phyloP scores from a whole-genome alignment of 768 basidiomycete genomes.

The Tulasnella sp. region DNA sequence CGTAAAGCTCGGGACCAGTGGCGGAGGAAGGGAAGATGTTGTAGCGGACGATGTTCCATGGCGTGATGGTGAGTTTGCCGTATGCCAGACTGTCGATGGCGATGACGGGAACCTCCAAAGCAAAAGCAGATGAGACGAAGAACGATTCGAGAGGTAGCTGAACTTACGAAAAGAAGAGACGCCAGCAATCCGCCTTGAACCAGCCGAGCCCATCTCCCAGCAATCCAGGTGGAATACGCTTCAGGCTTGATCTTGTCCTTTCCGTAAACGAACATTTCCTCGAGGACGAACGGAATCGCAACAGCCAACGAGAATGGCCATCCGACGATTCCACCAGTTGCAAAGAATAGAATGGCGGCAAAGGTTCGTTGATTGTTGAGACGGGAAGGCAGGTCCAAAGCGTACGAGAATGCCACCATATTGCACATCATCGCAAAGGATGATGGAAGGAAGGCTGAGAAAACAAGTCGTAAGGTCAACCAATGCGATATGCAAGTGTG shows the following conservation, averaged over 20 bases:
- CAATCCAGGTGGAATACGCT: constrained; percentile 45
- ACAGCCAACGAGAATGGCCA: constrained; percentile 95
- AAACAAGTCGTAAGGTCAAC: background rate
- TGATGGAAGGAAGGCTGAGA: constrained; percentile 82
- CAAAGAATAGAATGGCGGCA: constrained; percentile 61
- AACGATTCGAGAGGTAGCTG: background rate
- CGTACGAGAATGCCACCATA: constrained; percentile 67
- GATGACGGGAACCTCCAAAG: constrained; percentile 70
- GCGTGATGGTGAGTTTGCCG: constrained; percentile 65
- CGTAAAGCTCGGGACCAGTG: constrained; percentile 87
- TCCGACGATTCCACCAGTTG: constrained; percentile 77
- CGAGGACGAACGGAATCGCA: constrained; percentile 79
- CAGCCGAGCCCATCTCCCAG: constrained; percentile 53
- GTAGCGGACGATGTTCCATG: constrained; percentile 91
- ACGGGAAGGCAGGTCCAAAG: constrained; percentile 50
- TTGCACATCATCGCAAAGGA: constrained; percentile 91
- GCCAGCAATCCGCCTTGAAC: constrained; percentile 48
- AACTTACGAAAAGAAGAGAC: constrained; percentile 53
- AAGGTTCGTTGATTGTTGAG: constrained; percentile 50
- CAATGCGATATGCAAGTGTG: background rate
- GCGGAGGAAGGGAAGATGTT: constrained; percentile 78
- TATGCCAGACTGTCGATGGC: constrained; percentile 81
- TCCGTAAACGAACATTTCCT: constrained; percentile 76
- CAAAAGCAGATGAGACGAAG: constrained; percentile 15
- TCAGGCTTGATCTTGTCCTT: constrained; percentile 52